Evolutionary conservation across 106 monocot genomes (phyloP), one percentile per base, ranked within the genome.

Genomic region (Triglochin maritima): DNA sequence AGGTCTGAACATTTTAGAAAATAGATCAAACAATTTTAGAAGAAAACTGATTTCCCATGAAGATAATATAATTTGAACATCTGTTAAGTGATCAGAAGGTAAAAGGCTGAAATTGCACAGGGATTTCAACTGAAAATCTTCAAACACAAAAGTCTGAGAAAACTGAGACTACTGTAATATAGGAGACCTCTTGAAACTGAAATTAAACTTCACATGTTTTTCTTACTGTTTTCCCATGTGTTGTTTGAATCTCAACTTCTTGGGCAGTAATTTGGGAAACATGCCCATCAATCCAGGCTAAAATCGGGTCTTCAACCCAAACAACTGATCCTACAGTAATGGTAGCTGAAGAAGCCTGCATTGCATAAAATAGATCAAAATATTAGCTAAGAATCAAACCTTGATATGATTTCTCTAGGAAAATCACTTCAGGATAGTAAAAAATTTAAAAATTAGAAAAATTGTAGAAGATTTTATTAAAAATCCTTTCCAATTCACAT

Each of bases 301-400:
- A 41, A 54, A 41, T 57, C 47, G 81, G 57, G 72, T 89, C 93
- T 75, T 93, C 93, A 72, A 84, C 69, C 93, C 93, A 93, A 10
- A 93, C 86, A 84, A 86, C 79, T 60, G 93, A 93, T 46, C 89
- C 89, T 43, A 89, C 84, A 69, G 72, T 84, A 57, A 93, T 93
- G 17, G 84, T 83, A 47, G 73, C 80, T 46, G 70, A 58, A 51
- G 74, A 70, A 53, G 70, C 84, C 87, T 87, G 76, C 63, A 73
- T 71, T 29, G 58, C 52, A 52, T 62, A 29, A 29, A 29, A 29
- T 29, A 29, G 29, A 29, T 29, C 29, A 29, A 29, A 29, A 29
- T 29, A 29, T 29, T 29, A 29, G 29, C 29, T 29, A 29, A 29
- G 29, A 29, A 29, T 29, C 29, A 29, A 29, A 29, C 29, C 29